Conservation (phyloP, 176 grass and related monocot species). For the Carex littledalei region DNA sequence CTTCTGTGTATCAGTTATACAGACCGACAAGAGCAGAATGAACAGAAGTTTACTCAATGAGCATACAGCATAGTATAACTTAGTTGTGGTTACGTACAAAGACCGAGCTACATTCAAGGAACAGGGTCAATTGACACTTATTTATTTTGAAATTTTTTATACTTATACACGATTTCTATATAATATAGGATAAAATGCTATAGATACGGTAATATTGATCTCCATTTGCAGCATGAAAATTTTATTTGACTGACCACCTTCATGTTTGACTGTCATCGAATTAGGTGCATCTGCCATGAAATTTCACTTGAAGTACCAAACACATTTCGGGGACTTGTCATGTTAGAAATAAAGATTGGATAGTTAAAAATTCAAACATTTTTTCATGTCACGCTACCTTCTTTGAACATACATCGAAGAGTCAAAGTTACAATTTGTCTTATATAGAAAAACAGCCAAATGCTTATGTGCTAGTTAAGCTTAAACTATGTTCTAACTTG, state of each 20-base stretch:
- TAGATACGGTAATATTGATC: too few species aligned
- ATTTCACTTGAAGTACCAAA: neutral
- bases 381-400: neutral
- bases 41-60: neutral
- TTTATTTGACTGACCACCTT: too few species aligned
- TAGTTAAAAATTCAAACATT: neutral
- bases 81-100: neutral
- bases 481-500: neutral
- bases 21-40: neutral
- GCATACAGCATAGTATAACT: neutral
- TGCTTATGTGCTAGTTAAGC: neutral
- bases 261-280: too few species aligned
- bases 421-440: slow-evolving; percentile 6
- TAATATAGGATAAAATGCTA: too few species aligned
- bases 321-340: neutral
- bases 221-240: too few species aligned
- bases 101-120: too few species aligned
- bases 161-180: too few species aligned
- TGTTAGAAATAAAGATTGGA: neutral
- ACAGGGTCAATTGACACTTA: too few species aligned
- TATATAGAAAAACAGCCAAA: neutral
- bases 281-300: slow-evolving; percentile 3
- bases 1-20: neutral
- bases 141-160: too few species aligned
- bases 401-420: neutral